Evolutionary conservation across 345 rosid species (phyloP), one percentile per base, ranked within the genome.

Genomic region (Citrus trifoliata): DNA sequence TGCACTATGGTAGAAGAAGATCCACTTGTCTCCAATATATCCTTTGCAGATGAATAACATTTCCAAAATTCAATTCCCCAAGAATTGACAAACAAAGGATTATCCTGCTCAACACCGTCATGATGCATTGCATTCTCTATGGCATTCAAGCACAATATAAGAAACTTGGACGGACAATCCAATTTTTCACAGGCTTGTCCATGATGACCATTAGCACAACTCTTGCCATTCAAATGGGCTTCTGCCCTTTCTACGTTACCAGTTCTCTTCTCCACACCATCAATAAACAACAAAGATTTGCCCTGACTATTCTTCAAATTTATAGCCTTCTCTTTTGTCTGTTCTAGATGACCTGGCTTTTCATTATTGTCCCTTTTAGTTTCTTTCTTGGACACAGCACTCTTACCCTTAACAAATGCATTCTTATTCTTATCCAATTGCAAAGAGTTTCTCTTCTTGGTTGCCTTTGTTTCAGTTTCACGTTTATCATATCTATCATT

Each of bases 21-120:
- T 25, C 94, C 94, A 82, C 91, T 90, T 0, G 90, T 85, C 75
- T 91, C 99, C 66, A 94, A 7, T 79, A 94, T 81, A 72, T 90
- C 90, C 60, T 71, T 87, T 42, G 92, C 95, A 61, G 83, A 71
- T 1, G 85, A 81, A 76, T 82, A 92, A 70, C 85, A 82, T 81
- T 90, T 90, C 94, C 89, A 93, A 74, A 91, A 96, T 85, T 96
- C 93, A 76, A 89, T 71, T 48, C 99, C 99, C 99, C 97, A 96
- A 28, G 88, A 53, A 70, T 86, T 89, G 71, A 80, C 73, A 82
- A 87, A 89, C 77, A 96, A 80, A 70, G 90, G 84, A 70, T 79
- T 87, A 4, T 83, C 86, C 32, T 58, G 80, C 42, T 84, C 86
- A 32, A 74, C 68, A 69, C 58, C 80, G 53, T 85, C 86, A 37